phyloP scores from a whole-genome alignment of 169 alveolate genomes.

The Cryptosporidium muris region DNA sequence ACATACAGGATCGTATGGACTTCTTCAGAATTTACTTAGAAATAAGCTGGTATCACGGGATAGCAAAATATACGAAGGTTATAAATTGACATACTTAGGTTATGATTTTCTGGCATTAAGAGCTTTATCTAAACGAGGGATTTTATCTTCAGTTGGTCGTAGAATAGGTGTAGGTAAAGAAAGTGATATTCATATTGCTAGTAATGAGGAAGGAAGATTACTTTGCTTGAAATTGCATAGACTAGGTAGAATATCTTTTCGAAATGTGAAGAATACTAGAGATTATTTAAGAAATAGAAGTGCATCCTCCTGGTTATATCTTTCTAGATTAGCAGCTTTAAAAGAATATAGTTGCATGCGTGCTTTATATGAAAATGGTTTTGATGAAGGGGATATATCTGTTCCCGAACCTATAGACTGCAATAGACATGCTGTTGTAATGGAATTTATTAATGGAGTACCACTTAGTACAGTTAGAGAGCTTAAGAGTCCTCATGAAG shows the following conservation, averaged over 20 bases:
- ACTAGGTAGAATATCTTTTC: constrained; percentile 96
- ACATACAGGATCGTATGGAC: constrained; percentile 84
- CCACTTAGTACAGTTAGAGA: constrained; percentile 90
- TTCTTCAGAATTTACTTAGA: constrained; percentile 88
- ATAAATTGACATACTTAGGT: constrained; percentile 96
- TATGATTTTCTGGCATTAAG: constrained; percentile 97
- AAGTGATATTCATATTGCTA: constrained; percentile 96
- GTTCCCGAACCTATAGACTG: constrained; percentile 96
- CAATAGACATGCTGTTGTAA: constrained; percentile 97
- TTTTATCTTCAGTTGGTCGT: constrained; percentile 88
- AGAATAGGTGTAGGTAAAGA: constrained; percentile 99
- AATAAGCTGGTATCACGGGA: constrained; percentile 92
- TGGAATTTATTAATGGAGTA: constrained; percentile 94
- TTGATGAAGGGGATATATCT: constrained; percentile 77
- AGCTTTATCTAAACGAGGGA: constrained; percentile 93
- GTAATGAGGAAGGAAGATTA: constrained; percentile 88
- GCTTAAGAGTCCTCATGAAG: constrained; percentile 82
- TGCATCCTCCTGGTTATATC: constrained; percentile 97
- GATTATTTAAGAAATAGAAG: constrained; percentile 96
- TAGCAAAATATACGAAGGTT: constrained; percentile 95
- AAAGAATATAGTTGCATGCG: constrained; percentile 97
- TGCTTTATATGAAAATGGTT: constrained; percentile 92
- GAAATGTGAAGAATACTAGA: constrained; percentile 96
- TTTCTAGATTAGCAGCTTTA: constrained; percentile 97
- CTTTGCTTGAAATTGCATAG: constrained; percentile 91